Evolutionary conservation across 192 early-diverging fungal species (phyloP), one percentile per base, ranked within the genome.

Genomic region (Podochytrium sp.): DNA sequence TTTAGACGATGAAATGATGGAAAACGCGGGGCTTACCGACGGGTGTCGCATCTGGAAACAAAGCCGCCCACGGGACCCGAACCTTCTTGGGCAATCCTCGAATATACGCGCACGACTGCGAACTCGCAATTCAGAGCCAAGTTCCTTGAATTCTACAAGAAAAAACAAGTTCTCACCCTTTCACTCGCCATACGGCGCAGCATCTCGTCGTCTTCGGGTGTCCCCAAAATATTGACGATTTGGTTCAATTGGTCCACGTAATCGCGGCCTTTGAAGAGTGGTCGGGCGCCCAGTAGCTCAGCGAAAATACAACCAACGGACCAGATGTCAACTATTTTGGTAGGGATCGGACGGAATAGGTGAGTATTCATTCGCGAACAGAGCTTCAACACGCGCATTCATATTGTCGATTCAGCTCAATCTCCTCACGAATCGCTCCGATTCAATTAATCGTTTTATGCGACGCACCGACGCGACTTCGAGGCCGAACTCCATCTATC

Each of bases 171-270:
- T 0, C 55, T 29, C 35, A 91, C 88, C 74, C 96, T 89, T 67
- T 97, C 94, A 75, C 93, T 95, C 32, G 95, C 96, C 74, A 97
- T 93, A 37, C 94, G 87, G 43, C 84, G 75, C 70, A 98, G 80
- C 5, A 94, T 94, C 37, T 86, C 92, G 70, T 94, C 94, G 77
- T 95, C 93, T 40, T 84, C 84, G n/a, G 97, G 97, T 0, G 96
- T 96, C 49, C 97, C 97, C 49, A 97, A 88, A 51, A 99, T 92
- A 64, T 89, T 87, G 62, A 99, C 83, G 59, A 99, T 99, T 81
- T 98, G 94, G 80, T 97, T 97, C 74, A 99, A 85, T 80, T 99
- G 97, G 78, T 99, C 96, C n/a, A 98, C 96, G 78, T 95, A 96
- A 85, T 99, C 97, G 40, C 92, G 87, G 27, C 97, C 97, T 75